These are phyloP conservation scores for Saksenaea oblongispora DNA, from an alignment of 371 early-diverging fungal genomes.

Conservation along the genomic window DNA sequence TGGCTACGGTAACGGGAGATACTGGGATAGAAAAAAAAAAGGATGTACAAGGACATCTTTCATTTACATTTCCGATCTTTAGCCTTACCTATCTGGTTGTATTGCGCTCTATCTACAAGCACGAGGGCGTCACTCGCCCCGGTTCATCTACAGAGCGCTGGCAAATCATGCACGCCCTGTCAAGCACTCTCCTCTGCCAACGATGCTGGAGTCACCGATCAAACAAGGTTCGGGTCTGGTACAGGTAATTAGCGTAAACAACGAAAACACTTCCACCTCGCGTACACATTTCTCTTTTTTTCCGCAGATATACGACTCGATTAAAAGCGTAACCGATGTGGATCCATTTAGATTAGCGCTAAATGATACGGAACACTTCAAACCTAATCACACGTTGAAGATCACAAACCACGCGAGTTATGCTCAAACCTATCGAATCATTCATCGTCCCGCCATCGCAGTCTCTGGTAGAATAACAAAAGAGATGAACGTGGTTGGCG, in stretches of 20 bases:
- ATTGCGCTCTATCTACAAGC: constrained; percentile 55
- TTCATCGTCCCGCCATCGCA: not conserved
- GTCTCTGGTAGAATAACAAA: constrained; percentile 10
- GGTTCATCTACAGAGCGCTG: constrained; percentile 21
- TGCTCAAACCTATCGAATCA: not conserved
- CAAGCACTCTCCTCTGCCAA: not conserved
- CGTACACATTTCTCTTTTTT: not conserved
- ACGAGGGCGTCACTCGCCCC: constrained; percentile 12
- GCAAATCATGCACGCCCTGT: constrained; percentile 36
- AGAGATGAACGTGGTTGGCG: not conserved
- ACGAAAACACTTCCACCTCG: not conserved
- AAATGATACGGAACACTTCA: constrained; percentile 18
- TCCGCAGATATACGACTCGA: constrained; percentile 14
- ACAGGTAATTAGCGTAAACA: constrained; percentile 21
- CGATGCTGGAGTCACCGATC: constrained; percentile 24
- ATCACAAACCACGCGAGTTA: constrained; percentile 9
- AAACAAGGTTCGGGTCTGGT: constrained; percentile 61
- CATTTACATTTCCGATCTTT: constrained; percentile 58
- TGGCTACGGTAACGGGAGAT: constrained; percentile 19
- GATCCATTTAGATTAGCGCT: constrained; percentile 13
- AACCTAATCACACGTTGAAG: not conserved
- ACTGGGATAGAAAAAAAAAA: not conserved
- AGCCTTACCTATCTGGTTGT: constrained; percentile 60
- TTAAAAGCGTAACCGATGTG: not conserved
- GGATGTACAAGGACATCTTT: constrained; percentile 12